Evolutionary conservation across 73 alveolate genomes (phyloP), one percentile per base, ranked within the genome.

Genomic region (Stentor roeselii): DNA sequence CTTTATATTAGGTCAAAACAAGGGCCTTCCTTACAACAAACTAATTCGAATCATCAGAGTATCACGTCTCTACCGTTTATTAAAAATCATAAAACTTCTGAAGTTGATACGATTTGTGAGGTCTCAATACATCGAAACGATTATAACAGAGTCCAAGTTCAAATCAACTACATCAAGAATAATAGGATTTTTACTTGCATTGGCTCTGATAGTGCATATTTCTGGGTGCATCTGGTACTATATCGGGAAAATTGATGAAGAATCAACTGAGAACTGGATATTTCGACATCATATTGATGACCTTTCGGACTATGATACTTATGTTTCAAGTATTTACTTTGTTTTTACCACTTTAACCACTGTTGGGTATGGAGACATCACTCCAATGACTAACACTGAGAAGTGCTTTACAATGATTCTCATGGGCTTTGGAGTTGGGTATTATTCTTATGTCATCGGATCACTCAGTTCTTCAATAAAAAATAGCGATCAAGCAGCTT

Each of bases 201-300:
- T n/a, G n/a, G n/a, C n/a, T n/a, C n/a, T n/a, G n/a, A n/a, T n/a
- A n/a, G n/a, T n/a, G 82, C 91, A 36, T n/a, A n/a, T n/a, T n/a
- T n/a, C n/a, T n/a, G n/a, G n/a, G n/a, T 92, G 97, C 78, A 59
- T 90, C n/a, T 92, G 97, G 95, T 92, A 78, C 85, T 39, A 84
- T 34, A 39, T 60, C 3, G 93, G 95, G 6, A 92, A 90, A 60
- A 85, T 90, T 39, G 92, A 86, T n/a, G 95, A 92, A 78, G 86
- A 89, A 59, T 32, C 60, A n/a, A 90, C 93, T 1, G 91, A 86
- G 31, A 86, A 92, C 6, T 92, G 97, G 95, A 94, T 90, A 32
- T 90, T 86, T 75, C 78, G 94, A 39, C 31, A 80, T 14, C 92
- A 85, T 3, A 61, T 77, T 40, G 14, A 60, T 3, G 91, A 90